Base-by-base conservation (phyloP, 2,329 filamentous ascomycete species). In the Cytospora piceae region DNA sequence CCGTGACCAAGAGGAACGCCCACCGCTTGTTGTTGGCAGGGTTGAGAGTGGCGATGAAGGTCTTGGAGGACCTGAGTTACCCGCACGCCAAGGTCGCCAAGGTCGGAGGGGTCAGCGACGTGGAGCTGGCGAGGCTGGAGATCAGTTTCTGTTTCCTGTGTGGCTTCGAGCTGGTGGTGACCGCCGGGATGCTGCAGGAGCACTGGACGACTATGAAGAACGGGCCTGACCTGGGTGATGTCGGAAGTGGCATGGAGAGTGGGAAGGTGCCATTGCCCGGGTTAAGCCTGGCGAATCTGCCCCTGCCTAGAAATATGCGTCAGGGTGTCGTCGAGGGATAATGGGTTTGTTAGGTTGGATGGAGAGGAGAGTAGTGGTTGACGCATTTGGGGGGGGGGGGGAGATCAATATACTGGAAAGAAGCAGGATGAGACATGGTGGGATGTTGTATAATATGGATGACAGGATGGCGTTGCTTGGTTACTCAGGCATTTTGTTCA, bases 1-100 rank as follows among this genome's bases (percentile, higher is more conserved):
- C 90, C 0, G 90, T 97, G 9, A 96, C 93, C 3, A 84, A 85
- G 65, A 86, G 92, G 64, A 98, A 96, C 69, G 90, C 92, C 68
- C 94, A 99, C 76, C 88, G 95, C 2, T 81, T 98, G 9, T 83
- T 96, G 37, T 84, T 99, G 20, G 94, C 93, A 0, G 92, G 91
- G 8, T 82, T 97, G 61, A 83, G 94, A 42, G 91, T 97, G 4
- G 93, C 94, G 17, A 95, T 94, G 86, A 99, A 98, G 79, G 92
- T 93, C 0, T 80, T 97, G n/a, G 94, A 99, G 77, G 94, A 98
- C 76, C 84, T 94, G 62, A 91, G 90, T 71, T 97, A 96, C 78
- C 87, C 92, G 11, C 94, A 97, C 78, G 84, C 84, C 67, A 90
- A 93, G 63, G 88, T 97, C 70, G 89, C 94, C 22, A 90, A 89